Percentiles rank a stretch among this genome's conserved stretches.
Conservation (phyloP, 371 early-diverging fungal species). For the Apophysomyces variabilis region DNA sequence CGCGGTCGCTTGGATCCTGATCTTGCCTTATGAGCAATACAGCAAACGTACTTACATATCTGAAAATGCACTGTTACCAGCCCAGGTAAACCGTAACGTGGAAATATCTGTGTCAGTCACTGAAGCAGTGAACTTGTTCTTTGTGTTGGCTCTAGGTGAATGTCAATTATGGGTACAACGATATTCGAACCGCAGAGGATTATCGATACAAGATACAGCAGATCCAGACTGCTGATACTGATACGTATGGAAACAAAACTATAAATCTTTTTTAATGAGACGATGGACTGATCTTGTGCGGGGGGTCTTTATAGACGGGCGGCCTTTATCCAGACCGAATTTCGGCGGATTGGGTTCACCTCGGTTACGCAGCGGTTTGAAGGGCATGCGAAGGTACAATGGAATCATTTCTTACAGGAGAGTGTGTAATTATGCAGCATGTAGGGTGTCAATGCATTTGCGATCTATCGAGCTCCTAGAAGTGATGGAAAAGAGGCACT, state of each 20-base stretch:
- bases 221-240: constrained; percentile 29
- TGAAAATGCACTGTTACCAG: constrained; percentile 86
- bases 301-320: constrained; percentile 46
- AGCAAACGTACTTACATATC: constrained; percentile 69
- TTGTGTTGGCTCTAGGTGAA: constrained; percentile 46
- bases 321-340: constrained; percentile 52
- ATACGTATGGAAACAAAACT: constrained; percentile 20
- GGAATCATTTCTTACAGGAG: constrained; percentile 16
- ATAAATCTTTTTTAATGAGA: not conserved
- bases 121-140: not conserved
- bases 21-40: constrained; percentile 58
- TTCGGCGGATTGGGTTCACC: constrained; percentile 60
- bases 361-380: constrained; percentile 64
- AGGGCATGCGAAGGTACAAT: constrained; percentile 26
- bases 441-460: constrained; percentile 83
- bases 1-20: constrained; percentile 54
- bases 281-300: too few species aligned
- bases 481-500: constrained; percentile 92
- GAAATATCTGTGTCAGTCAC: not conserved
- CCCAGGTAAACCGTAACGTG: constrained; percentile 50
- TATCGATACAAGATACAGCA: constrained; percentile 39
- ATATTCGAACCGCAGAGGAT: constrained; percentile 56
- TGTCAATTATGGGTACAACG: constrained; percentile 53
- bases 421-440: constrained; percentile 18
- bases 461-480: constrained; percentile 82